These are phyloP conservation scores for Coniophora puteana DNA, from an alignment of 1,284 basidiomycete genomes.

Conservation along the genomic window DNA sequence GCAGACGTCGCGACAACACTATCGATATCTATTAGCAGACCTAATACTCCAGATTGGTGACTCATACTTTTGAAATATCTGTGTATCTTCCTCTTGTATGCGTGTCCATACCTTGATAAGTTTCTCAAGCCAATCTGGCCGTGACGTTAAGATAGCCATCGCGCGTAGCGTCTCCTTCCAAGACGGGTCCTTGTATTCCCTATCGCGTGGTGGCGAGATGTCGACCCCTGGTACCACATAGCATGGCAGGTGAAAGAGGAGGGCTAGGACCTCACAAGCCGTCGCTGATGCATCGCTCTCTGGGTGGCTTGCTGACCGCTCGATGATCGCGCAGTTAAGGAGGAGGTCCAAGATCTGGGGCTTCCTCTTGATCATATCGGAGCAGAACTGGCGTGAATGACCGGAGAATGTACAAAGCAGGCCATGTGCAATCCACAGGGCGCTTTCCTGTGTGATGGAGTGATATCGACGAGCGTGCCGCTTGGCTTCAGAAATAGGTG, in stretches of 20 bases:
- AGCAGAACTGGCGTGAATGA: conserved; percentile 19
- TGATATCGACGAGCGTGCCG: conserved; percentile 22
- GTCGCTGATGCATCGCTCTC: conserved; percentile 17
- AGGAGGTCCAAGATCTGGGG: conserved; percentile 24
- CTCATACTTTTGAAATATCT: conserved; percentile 6
- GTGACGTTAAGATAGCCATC: conserved; percentile 8
- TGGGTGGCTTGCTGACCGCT: conserved; percentile 22
- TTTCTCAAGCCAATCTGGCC: conserved; percentile 13
- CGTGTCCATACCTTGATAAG: conserved; percentile 13
- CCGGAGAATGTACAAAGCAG: conserved; percentile 20
- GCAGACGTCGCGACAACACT: conserved; percentile 12
- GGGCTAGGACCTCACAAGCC: conserved; percentile 15
- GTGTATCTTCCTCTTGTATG: conserved; percentile 11
- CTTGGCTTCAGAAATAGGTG: conserved; percentile 11
- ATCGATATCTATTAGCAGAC: neutral
- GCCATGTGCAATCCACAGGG: conserved; percentile 20
- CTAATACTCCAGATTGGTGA: neutral
- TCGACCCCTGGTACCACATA: conserved; percentile 17
- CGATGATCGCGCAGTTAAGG: conserved; percentile 19
- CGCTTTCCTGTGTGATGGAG: conserved; percentile 24
- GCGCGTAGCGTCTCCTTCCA: conserved; percentile 11
- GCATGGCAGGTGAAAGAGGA: conserved; percentile 12
- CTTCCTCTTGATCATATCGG: conserved; percentile 22
- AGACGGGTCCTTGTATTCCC: conserved; percentile 6
- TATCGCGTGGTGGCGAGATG: conserved; percentile 11